Conservation (phyloP, 2,329 filamentous ascomycete genomes). For the Aureobasidium sp. region DNA sequence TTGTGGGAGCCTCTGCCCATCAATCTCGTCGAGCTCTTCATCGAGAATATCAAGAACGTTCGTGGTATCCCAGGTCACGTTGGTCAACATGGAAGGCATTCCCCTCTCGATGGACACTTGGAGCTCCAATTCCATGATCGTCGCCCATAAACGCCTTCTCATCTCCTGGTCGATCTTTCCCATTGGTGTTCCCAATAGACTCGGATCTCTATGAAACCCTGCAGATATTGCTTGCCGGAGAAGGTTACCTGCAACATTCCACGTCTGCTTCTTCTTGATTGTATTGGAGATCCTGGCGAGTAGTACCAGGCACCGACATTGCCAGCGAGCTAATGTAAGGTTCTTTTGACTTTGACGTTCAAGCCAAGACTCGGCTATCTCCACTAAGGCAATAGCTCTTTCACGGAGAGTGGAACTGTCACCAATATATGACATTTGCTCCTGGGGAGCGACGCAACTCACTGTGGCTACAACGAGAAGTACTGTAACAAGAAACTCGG, state of each 20-base stretch:
- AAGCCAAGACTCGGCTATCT: slow-evolving; percentile 48
- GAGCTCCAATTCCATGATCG: slow-evolving; percentile 62
- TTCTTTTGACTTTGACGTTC: slow-evolving; percentile 57
- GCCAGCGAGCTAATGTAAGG: slow-evolving; percentile 54
- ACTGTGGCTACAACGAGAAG: slow-evolving; percentile 45
- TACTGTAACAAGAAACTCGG: slow-evolving; percentile 45
- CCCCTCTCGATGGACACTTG: slow-evolving; percentile 62
- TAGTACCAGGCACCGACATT: slow-evolving; percentile 57
- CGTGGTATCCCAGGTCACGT: background rate
- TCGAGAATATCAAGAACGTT: background rate
- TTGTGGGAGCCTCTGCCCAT: background rate
- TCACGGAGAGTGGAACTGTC: slow-evolving; percentile 48
- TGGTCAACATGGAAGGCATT: slow-evolving; percentile 40
- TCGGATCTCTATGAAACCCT: slow-evolving; percentile 59
- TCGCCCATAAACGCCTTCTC: slow-evolving; percentile 63
- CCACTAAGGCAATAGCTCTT: slow-evolving; percentile 41
- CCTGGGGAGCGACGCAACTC: slow-evolving; percentile 36
- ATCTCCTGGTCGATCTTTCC: slow-evolving; percentile 56
- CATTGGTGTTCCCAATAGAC: slow-evolving; percentile 34
- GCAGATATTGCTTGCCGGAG: slow-evolving; percentile 59
- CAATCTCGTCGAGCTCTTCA: background rate
- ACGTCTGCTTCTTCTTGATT: slow-evolving; percentile 60
- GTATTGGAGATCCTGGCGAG: slow-evolving; percentile 57
- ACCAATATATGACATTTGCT: slow-evolving; percentile 43
- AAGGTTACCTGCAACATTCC: slow-evolving; percentile 57